Percentiles rank a stretch among this genome's conserved stretches.
phyloP scores from a whole-genome alignment of 441 rosid genomes.

The Arabidopsis lyrata region DNA sequence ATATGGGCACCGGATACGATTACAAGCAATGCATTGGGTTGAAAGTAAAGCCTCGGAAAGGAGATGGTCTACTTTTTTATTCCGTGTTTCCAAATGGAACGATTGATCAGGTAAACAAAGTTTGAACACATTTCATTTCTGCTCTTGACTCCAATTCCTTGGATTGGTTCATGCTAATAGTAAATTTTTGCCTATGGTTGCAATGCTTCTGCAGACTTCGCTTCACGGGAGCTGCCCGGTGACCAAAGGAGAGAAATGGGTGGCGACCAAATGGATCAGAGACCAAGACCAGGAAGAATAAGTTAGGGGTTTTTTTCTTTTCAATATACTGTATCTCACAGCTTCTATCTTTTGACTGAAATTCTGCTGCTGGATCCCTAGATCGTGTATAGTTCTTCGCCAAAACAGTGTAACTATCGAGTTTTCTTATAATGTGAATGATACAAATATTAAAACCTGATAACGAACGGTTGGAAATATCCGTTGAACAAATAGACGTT shows the following conservation, averaged over 20 bases:
- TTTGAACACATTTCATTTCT: background rate
- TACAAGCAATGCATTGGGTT: slow-evolving; percentile 71
- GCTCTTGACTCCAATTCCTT: slow-evolving; percentile 5
- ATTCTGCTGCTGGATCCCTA: slow-evolving; percentile 15
- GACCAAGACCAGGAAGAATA: slow-evolving; percentile 58
- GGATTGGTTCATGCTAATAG: slow-evolving; percentile 19
- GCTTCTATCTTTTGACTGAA: slow-evolving; percentile 21
- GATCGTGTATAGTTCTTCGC: slow-evolving; percentile 36
- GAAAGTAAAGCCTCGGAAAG: slow-evolving; percentile 82
- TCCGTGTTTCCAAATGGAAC: slow-evolving; percentile 80
- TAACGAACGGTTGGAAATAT: background rate
- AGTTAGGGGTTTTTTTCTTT: background rate
- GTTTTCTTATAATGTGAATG: slow-evolving; percentile 23
- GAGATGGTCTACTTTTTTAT: slow-evolving; percentile 85
- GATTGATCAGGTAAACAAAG: slow-evolving; percentile 65
- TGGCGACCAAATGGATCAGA: slow-evolving; percentile 90
- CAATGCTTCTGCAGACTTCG: slow-evolving; percentile 61
- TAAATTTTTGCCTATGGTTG: slow-evolving; percentile 9
- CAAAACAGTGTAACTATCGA: slow-evolving; percentile 30
- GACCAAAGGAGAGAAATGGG: slow-evolving; percentile 88
- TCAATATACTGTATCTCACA: slow-evolving; percentile 6
- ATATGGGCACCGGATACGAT: slow-evolving; percentile 54
- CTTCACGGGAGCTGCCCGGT: slow-evolving; percentile 90
- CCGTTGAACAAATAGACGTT: background rate
- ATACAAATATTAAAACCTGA: background rate